phyloP scores from a whole-genome alignment of 345 rosid genomes.

The Eucalyptus sp. region DNA sequence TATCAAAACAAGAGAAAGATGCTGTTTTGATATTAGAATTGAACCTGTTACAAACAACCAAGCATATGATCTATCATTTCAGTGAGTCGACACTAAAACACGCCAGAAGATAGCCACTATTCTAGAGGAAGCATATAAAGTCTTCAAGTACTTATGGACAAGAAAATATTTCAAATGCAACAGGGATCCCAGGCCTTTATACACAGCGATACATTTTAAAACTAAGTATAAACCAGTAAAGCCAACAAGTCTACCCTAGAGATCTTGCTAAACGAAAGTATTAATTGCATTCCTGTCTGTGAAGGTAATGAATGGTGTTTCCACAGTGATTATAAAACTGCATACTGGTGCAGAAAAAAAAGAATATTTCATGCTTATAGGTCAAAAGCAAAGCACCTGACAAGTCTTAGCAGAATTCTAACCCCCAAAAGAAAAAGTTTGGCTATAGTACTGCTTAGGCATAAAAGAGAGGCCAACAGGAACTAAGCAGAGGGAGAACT shows the following conservation, averaged over 20 bases:
- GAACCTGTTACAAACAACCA: slow-evolving; percentile 33
- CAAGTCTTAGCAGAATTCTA: background rate
- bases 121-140: background rate
- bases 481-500: background rate
- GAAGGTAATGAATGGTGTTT: background rate
- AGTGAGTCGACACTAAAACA: background rate
- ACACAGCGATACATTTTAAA: background rate
- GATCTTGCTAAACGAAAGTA: background rate
- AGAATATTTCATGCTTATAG: background rate
- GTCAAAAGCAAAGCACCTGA: background rate
- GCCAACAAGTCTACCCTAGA: background rate
- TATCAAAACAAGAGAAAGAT: slow-evolving; percentile 39
- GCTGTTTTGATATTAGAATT: slow-evolving; percentile 32
- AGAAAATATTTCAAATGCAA: background rate
- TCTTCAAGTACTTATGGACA: background rate
- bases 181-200: background rate
- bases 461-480: background rate
- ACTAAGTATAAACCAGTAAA: background rate
- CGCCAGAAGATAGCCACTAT: background rate
- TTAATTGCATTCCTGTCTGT: background rate
- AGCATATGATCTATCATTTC: background rate
- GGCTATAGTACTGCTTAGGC: background rate
- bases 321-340: background rate
- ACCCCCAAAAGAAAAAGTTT: background rate
- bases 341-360: background rate